Base-by-base conservation (phyloP, 2,329 filamentous ascomycete genomes). In the Penicillium polonicum region DNA sequence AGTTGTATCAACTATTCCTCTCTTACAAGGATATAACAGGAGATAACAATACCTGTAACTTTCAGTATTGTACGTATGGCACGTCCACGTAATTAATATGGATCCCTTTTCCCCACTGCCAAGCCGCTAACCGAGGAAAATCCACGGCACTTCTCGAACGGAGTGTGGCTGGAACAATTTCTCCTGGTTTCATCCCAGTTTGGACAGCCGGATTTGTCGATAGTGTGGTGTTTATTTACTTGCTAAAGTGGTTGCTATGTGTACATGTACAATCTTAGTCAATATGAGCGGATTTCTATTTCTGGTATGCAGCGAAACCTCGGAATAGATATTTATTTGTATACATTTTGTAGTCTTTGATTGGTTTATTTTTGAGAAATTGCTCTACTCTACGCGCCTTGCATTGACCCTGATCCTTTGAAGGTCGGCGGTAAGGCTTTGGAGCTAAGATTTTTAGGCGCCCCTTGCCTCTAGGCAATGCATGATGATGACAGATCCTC, bases 61-160 rank as follows among this genome's bases (percentile, higher is more conserved):
- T 48, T 35, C 36, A 39, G 29, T 29, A 13, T 8, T 8, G 19
- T 36, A 36, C 13, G 15, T 29, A 39, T 12, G 8, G 31, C 44
- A 17, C 1, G 23, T 29, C 23, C 8, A 35, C 35, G 23, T 55
- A 35, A 43, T 15, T 9, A 31, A 25, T 23, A 36, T 49, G 52
- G 48, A 41, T 48, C 43, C 48, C 9, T 21, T 42, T 42, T 36
- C 31, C n/a, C 10, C 7, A 12, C 6, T 39, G 62, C 62, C 62
- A 64, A 63, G 62, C 23, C 59, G 19, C 53, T 63, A 55, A 44
- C 45, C 19, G 13, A 33, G 15, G 46, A 52, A 55, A 52, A 29
- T 38, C 43, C 50, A 54, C 49, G 29, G 7, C 31, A 4, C 39
- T 36, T 45, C 39, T 36, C 46, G 23, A 55, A 51, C 36, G 15